Evolutionary conservation across 2,329 filamentous ascomycete genomes (phyloP).

Genomic region (Pseudogymnoascus sp.): DNA sequence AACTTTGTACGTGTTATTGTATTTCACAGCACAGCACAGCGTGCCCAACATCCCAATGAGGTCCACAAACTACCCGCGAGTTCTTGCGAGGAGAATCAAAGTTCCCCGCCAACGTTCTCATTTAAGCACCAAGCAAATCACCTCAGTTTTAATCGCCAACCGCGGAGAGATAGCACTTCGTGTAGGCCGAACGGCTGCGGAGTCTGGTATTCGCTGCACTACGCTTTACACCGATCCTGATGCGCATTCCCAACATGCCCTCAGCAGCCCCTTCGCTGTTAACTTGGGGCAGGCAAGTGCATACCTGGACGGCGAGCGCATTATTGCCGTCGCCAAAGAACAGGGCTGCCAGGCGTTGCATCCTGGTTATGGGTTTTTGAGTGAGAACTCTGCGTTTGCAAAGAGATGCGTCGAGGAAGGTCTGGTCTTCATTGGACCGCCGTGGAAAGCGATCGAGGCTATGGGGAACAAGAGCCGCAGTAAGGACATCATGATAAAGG

Average conservation of each 20-base stretch:
- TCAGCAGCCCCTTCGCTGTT: constrained; percentile 73
- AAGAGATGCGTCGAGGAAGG: constrained; percentile 82
- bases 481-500: constrained; percentile 93
- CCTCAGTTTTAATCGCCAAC: constrained; percentile 90
- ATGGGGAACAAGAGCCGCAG: constrained; percentile 93
- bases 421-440: constrained; percentile 89
- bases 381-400: constrained; percentile 88
- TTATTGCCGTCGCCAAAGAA: constrained; percentile 79
- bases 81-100: neutral
- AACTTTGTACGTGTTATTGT: neutral
- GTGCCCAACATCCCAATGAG: neutral
- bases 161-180: constrained; percentile 93
- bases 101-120: neutral
- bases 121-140: constrained; percentile 41
- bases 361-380: constrained; percentile 92
- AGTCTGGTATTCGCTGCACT: constrained; percentile 85
- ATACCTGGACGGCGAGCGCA: constrained; percentile 89
- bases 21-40: neutral
- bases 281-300: constrained; percentile 76
- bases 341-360: constrained; percentile 87
- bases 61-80: neutral
- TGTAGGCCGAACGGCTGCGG: constrained; percentile 78
- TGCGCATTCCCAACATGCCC: constrained; percentile 76
- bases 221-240: constrained; percentile 95
- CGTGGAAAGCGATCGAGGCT: constrained; percentile 69